Percentiles rank a stretch among this genome's conserved stretches.
Evolutionary conservation across 495 filamentous ascomycete genomes (phyloP).

Genomic region (Neurospora discreta): DNA sequence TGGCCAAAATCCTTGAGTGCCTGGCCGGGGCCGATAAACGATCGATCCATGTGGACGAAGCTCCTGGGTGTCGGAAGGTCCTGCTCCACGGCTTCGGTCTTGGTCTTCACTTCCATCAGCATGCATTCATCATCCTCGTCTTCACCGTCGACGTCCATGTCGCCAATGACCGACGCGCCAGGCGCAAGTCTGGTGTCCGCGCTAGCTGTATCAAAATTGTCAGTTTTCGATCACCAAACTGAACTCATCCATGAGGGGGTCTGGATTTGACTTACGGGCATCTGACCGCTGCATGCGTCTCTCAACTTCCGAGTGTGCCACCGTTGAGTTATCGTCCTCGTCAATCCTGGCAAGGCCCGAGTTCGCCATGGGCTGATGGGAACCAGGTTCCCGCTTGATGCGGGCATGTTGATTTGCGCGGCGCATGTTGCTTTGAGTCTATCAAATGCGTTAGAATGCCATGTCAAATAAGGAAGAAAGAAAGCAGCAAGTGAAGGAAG

Average conservation of each 20-base stretch:
- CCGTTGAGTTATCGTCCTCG: not conserved
- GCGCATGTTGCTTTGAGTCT: not conserved
- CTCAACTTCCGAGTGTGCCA: not conserved
- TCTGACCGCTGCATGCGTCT: conserved; percentile 6
- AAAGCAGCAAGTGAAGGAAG: not conserved
- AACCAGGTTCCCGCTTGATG: conserved; percentile 4
- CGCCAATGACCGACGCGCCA: not conserved
- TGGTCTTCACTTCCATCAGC: conserved; percentile 12
- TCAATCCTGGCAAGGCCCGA: not conserved
- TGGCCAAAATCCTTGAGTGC: conserved; percentile 32
- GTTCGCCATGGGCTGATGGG: not conserved
- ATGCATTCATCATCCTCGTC: conserved; percentile 6
- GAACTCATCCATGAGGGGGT: not conserved
- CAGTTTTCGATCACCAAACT: not conserved
- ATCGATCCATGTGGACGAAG: conserved; percentile 6
- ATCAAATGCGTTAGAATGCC: not conserved
- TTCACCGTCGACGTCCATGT: not conserved
- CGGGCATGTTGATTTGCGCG: not conserved
- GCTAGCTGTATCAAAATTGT: conserved; percentile 12
- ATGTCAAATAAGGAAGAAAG: not conserved
- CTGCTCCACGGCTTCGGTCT: not conserved
- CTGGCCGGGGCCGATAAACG: conserved; percentile 23
- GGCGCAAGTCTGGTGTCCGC: conserved; percentile 8
- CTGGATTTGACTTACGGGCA: conserved; percentile 17
- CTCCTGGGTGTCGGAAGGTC: not conserved